Base-by-base conservation (phyloP, 73 alveolate genomes). In the Durusdinium trenchii region DNA sequence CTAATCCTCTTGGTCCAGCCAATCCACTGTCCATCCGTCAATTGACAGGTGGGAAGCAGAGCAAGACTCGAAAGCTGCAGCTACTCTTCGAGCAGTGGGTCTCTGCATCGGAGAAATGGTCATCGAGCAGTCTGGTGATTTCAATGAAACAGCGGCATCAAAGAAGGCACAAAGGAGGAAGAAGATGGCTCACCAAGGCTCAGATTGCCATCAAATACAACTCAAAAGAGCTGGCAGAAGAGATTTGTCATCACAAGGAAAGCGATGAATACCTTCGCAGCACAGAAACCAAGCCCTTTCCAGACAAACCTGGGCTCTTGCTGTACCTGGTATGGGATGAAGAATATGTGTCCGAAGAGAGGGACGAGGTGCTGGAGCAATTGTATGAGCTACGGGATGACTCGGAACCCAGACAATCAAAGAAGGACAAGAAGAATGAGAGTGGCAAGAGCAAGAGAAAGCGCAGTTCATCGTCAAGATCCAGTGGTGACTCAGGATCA, bases 11-110 rank as follows among this genome's bases (percentile, higher is more conserved):
- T n/a, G n/a, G n/a, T n/a, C n/a, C n/a, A n/a, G n/a, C n/a, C n/a
- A n/a, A n/a, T n/a, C n/a, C n/a, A n/a, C n/a, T n/a, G n/a, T n/a
- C n/a, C n/a, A n/a, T n/a, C n/a, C n/a, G n/a, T n/a, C 69, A 16
- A 57, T 23, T 57, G 69, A 42, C 9, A 71, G 83, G 83, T 38
- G 83, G 83, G 38, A 71, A 71, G 83, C 47, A 71, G 38, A 3
- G n/a, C 5, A 71, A 71, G 83, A 71, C 83, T 14, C 48, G 51
- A 26, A 71, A 71, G 26, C 83, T 71, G 5, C 83, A 71, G 83
- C 51, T 71, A 50, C 83, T 71, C 83, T 71, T 28, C 26, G 83
- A 71, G 83, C 83, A 71, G 35, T 71, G 83, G 83, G 83, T 71
- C 83, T 5, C 83, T 28, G 83, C 83, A 3, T n/a, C 32, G 28